phyloP scores from a whole-genome alignment of 169 alveolate species.

The Babesia bovis region DNA sequence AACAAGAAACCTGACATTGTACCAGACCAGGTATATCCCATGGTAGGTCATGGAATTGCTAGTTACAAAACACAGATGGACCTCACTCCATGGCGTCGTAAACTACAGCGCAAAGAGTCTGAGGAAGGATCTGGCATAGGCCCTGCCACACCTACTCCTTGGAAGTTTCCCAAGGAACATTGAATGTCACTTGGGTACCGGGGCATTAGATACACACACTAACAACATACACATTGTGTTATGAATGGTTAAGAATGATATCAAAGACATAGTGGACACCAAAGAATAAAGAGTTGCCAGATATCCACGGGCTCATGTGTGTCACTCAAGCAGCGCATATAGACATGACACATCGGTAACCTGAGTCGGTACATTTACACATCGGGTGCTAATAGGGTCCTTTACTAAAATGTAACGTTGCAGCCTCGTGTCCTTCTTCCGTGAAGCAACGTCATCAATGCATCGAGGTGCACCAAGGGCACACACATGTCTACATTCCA shows the following conservation, averaged over 20 bases:
- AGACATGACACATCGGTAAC: neutral
- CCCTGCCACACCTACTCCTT: constrained; percentile 68
- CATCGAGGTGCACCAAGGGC: constrained; percentile 34
- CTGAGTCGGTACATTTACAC: constrained; percentile 3
- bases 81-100: constrained; percentile 82
- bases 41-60: neutral
- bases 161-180: constrained; percentile 54
- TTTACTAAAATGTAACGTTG: neutral
- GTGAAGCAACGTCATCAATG: constrained; percentile 20
- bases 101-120: constrained; percentile 26
- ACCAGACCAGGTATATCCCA: constrained; percentile 37
- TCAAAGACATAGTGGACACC: no score
- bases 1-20: constrained; percentile 53
- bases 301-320: no score
- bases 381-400: neutral
- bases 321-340: no score
- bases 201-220: no score
- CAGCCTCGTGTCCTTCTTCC: neutral
- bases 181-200: no score
- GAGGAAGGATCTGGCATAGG: constrained; percentile 8
- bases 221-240: no score
- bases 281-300: no score
- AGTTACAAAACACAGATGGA: constrained; percentile 58
- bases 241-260: no score
- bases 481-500: constrained; percentile 11